These are phyloP conservation scores for Mrakiaceae sp. DNA, from an alignment of 1,284 basidiomycete genomes.

Conservation along the genomic window DNA sequence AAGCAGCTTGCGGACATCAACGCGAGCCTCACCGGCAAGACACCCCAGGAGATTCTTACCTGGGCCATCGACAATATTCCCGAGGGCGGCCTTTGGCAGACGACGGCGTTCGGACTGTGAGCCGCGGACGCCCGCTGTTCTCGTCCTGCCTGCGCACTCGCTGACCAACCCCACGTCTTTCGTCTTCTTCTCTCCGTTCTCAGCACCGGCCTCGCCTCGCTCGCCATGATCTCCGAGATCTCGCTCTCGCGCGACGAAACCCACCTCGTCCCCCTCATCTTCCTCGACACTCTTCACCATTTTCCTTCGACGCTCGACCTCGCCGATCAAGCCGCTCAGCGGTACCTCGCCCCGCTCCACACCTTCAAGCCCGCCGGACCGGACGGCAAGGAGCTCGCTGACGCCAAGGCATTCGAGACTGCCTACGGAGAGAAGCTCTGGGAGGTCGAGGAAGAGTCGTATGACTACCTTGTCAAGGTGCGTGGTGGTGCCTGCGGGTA, in stretches of 20 bases:
- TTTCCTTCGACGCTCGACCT: conserved; percentile 86
- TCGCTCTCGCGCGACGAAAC: conserved; percentile 33
- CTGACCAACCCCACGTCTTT: background rate
- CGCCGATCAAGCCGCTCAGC: conserved; percentile 62
- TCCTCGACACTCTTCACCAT: conserved; percentile 94
- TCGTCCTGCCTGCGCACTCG: background rate
- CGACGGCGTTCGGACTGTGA: conserved; percentile 78
- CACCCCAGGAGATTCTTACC: conserved; percentile 66
- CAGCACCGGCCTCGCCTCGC: conserved; percentile 70
- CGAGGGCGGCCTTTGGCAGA: conserved; percentile 57
- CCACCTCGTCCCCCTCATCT: conserved; percentile 50
- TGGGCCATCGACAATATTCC: conserved; percentile 77
- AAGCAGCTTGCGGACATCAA: conserved; percentile 61
- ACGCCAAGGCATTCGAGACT: conserved; percentile 62
- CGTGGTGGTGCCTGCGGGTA: conserved; percentile 19
- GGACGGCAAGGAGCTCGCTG: conserved; percentile 40
- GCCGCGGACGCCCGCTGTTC: conserved; percentile 15
- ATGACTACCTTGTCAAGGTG: conserved; percentile 90
- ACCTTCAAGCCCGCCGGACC: conserved; percentile 63
- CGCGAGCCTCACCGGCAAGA: conserved; percentile 52
- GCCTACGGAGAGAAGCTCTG: conserved; percentile 75
- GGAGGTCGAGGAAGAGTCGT: conserved; percentile 77
- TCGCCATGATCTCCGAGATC: conserved; percentile 83
- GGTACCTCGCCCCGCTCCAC: conserved; percentile 62
- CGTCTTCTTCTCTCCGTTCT: background rate